These are phyloP conservation scores for Vigna radiata DNA, from an alignment of 306 rosid species.

Conservation along the genomic window DNA sequence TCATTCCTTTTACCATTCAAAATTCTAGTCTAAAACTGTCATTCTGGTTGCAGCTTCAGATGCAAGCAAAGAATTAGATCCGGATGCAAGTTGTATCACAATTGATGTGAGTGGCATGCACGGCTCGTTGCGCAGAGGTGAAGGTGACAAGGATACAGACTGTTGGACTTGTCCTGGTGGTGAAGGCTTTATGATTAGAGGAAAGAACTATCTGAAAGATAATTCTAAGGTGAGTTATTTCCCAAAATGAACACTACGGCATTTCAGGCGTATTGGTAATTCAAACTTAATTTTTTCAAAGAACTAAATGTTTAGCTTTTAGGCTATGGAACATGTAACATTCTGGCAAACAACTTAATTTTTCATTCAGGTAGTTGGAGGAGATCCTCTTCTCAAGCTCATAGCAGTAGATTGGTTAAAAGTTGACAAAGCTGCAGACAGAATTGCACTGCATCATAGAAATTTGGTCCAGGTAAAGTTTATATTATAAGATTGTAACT, in stretches of 20 bases:
- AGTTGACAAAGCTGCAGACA: conserved; percentile 64
- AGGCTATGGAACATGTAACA: conserved; percentile 1
- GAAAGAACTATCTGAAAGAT: conserved; percentile 89
- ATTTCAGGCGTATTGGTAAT: conserved; percentile 13
- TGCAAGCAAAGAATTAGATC: conserved; percentile 64
- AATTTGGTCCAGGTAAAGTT: conserved; percentile 76
- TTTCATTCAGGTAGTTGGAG: conserved; percentile 71
- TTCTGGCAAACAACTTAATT: background rate
- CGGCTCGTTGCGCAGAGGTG: conserved; percentile 66
- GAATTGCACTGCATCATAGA: conserved; percentile 75
- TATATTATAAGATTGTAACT: conserved; percentile 14
- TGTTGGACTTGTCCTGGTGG: conserved; percentile 90
- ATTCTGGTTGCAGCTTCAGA: conserved; percentile 60
- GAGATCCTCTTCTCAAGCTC: conserved; percentile 92
- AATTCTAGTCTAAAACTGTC: conserved; percentile 22
- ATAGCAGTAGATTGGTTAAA: conserved; percentile 87
- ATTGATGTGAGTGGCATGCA: conserved; percentile 57
- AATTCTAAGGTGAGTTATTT: conserved; percentile 70
- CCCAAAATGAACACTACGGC: background rate
- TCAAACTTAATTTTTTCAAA: conserved; percentile 2
- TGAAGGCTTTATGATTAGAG: conserved; percentile 84
- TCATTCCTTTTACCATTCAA: background rate
- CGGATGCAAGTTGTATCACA: conserved; percentile 50
- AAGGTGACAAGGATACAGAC: conserved; percentile 66
- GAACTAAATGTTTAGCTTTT: conserved; percentile 5